Base-by-base conservation (phyloP, 768 basidiomycete species). In the Lentinus tigrinus region DNA sequence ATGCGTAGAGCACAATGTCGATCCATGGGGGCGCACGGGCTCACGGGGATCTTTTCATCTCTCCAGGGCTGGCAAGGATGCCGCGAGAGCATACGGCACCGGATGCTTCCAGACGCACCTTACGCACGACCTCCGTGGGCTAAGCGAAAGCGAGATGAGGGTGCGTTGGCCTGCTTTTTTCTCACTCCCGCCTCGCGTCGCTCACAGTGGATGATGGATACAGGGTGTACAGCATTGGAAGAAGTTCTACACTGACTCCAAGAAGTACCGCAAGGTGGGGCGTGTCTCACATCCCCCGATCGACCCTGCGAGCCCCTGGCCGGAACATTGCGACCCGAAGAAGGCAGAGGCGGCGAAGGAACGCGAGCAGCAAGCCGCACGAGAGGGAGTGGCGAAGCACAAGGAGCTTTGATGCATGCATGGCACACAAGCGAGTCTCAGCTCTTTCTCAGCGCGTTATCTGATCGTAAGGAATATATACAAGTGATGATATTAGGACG, bases 81-180 rank as follows among this genome's bases (percentile, higher is more conserved):
- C 92, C n/a, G 90, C 92, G 26, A 79, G 95, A 64, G 89, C 95
- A 0, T 98, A 93, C 72, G 92, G 83, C 44, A 98, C 95, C 2
- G 95, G 95, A 10, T 98, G 95, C 71, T 97, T 98, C 78, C 81
- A 85, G 65, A 84, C 84, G 4, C 95, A 98, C 74, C 83, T 85
- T 44, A 98, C 95, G 38, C 89, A 97, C 74, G 95, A 98, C 75
- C 77, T 89, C 60, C 87, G 95, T 61, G 96, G 89, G 16, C 73
- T 98, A 64, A 79, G 78, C 36, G 84, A 88, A 51, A 72, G 75
- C 58, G 92, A 98, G 73, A 70, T 89, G 60, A 72, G 78, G 69
- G 95, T 91, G 70, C 84, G 75, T 52, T 40, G 17, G 21, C 36
- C 11, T 28, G 37, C 40, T 26, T 17, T 50, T 26, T 11, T 34